Evolutionary conservation across 1,284 basidiomycete species (phyloP).

Genomic region (Earliella scabrosa): DNA sequence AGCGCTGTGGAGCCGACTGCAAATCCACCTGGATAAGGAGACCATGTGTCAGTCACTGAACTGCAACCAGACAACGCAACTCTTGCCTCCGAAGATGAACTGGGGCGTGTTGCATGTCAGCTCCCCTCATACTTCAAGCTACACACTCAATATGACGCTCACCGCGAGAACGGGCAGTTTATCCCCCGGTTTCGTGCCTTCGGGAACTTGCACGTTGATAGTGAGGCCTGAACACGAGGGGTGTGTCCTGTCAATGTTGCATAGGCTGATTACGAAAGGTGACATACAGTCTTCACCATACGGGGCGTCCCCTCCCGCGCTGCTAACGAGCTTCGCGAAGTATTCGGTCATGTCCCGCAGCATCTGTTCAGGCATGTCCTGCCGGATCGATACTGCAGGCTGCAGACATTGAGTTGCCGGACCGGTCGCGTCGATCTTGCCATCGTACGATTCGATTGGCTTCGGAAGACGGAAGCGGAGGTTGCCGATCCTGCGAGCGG

Average conservation of each 20-base stretch:
- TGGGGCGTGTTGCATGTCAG: background rate
- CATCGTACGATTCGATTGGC: conserved; percentile 42
- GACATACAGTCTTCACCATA: too few species aligned
- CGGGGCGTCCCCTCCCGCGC: too few species aligned
- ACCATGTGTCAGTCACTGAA: background rate
- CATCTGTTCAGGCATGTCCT: too few species aligned
- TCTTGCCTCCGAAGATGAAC: background rate
- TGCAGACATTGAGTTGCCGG: conserved; percentile 47
- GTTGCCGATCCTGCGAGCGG: conserved; percentile 15
- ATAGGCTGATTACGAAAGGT: background rate
- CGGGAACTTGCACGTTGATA: background rate
- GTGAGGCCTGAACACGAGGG: conserved; percentile 38
- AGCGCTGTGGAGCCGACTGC: background rate
- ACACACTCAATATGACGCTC: conserved; percentile 17
- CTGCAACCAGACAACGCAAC: too few species aligned
- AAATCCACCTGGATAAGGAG: background rate
- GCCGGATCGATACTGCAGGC: background rate
- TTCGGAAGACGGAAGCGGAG: conserved; percentile 50
- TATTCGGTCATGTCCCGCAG: too few species aligned
- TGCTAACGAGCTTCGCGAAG: too few species aligned
- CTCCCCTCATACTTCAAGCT: background rate
- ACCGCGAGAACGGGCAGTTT: conserved; percentile 60
- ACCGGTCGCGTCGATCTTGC: conserved; percentile 39
- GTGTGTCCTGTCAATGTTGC: background rate
- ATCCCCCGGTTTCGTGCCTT: conserved; percentile 36